These are phyloP conservation scores for Gastrolobium villosum DNA, from an alignment of 306 rosid genomes.

Conservation along the genomic window DNA sequence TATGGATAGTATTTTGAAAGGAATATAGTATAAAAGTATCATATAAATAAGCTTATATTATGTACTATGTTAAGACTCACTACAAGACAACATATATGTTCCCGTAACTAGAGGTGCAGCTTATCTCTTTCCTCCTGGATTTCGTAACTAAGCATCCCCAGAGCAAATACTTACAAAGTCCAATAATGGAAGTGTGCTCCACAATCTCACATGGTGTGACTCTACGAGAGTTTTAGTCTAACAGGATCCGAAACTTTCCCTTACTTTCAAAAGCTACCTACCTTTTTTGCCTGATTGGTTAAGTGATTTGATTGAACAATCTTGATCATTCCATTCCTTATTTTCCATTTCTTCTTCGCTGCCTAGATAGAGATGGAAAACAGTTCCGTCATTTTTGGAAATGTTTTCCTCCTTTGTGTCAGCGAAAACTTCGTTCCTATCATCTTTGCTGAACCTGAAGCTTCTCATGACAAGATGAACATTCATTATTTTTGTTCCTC, in stretches of 20 bases:
- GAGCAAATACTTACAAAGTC: conserved; percentile 3
- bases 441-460: conserved; percentile 44
- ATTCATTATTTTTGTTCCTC: conserved; percentile 49
- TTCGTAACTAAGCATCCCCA: conserved; percentile 23
- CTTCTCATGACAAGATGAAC: conserved; percentile 54
- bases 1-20: background rate
- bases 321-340: conserved; percentile 50
- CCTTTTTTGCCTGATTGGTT: conserved; percentile 52
- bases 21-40: background rate
- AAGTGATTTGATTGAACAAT: conserved; percentile 56
- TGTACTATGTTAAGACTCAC: background rate
- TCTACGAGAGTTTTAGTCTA: conserved; percentile 51
- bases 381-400: conserved; percentile 48
- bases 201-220: conserved; percentile 57
- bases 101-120: background rate
- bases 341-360: conserved; percentile 44
- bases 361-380: conserved; percentile 40
- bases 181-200: conserved; percentile 50
- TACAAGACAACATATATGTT: conserved; percentile 19
- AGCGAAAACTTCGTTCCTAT: conserved; percentile 24
- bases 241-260: conserved; percentile 54
- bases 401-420: conserved; percentile 41
- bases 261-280: conserved; percentile 45
- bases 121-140: conserved; percentile 33
- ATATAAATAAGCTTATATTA: background rate